Percentiles rank a stretch among this genome's conserved stretches.
Evolutionary conservation across 192 early-diverging fungal species (phyloP).

Genomic region (Entophlyctis luteolus): DNA sequence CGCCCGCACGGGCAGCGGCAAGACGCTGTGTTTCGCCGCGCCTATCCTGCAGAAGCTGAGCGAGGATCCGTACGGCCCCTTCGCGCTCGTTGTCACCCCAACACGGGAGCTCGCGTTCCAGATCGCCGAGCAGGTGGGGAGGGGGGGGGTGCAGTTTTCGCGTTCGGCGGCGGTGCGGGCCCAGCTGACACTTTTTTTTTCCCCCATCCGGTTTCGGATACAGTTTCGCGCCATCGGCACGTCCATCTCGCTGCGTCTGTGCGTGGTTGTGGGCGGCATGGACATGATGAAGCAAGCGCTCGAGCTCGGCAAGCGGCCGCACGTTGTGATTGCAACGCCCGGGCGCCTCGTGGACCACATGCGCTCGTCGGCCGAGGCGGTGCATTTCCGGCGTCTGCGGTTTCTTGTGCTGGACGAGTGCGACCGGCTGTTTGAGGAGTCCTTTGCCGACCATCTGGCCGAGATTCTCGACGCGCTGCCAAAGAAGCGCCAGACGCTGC

Average conservation of each 20-base stretch:
- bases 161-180: background rate
- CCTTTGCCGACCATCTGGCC: conserved; percentile 60
- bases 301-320: conserved; percentile 77
- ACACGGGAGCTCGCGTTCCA: conserved; percentile 90
- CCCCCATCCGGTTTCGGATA: background rate
- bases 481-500: conserved; percentile 79
- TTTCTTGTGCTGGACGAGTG: conserved; percentile 68
- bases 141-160: no score
- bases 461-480: conserved; percentile 76
- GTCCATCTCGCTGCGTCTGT: conserved; percentile 75
- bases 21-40: conserved; percentile 96
- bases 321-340: conserved; percentile 92
- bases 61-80: conserved; percentile 94
- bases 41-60: conserved; percentile 93
- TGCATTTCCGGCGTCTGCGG: conserved; percentile 67
- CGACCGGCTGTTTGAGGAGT: conserved; percentile 81
- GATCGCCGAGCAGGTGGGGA: conserved; percentile 74
- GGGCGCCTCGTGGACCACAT: conserved; percentile 93
- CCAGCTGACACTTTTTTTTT: no score
- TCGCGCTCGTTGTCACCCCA: conserved; percentile 69
- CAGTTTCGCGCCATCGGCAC: conserved; percentile 93
- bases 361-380: conserved; percentile 65
- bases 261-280: conserved; percentile 88
- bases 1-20: conserved; percentile 94
- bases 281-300: conserved; percentile 83